phyloP scores from a whole-genome alignment of 805 yeast species.

The Nakazawaea peltata region DNA sequence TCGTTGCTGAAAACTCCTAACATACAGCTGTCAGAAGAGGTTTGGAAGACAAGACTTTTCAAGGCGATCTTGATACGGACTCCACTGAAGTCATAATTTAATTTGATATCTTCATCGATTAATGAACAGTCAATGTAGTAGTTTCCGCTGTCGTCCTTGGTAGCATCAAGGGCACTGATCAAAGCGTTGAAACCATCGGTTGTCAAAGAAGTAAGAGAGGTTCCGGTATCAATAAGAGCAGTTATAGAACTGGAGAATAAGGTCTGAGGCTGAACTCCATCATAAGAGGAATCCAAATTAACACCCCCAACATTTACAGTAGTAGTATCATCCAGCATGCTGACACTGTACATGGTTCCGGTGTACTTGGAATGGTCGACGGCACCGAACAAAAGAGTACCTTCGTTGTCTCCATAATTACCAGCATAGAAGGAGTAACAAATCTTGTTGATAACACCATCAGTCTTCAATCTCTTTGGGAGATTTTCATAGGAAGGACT shows the following conservation, averaged over 20 bases:
- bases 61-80: conserved; percentile 7
- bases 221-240: conserved; percentile 46
- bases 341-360: conserved; percentile 26
- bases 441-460: conserved; percentile 30
- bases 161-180: conserved; percentile 3
- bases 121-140: conserved; percentile 6
- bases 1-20: conserved; percentile 4
- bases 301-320: conserved; percentile 5
- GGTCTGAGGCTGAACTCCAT: background rate
- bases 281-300: conserved; percentile 4
- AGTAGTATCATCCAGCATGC: conserved; percentile 13
- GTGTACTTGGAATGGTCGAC: conserved; percentile 31
- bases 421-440: conserved; percentile 46
- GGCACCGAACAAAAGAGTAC: conserved; percentile 35
- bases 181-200: conserved; percentile 12
- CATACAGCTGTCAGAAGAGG: background rate
- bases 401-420: conserved; percentile 18
- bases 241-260: conserved; percentile 2
- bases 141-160: background rate
- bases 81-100: conserved; percentile 7
- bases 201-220: conserved; percentile 42
- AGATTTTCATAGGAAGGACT: conserved; percentile 15
- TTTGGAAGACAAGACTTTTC: conserved; percentile 5
- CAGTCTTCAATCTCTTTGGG: conserved; percentile 23
- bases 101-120: conserved; percentile 1